Conservation (phyloP, 2,329 filamentous ascomycete species). For the Lecanosticta acicola region DNA sequence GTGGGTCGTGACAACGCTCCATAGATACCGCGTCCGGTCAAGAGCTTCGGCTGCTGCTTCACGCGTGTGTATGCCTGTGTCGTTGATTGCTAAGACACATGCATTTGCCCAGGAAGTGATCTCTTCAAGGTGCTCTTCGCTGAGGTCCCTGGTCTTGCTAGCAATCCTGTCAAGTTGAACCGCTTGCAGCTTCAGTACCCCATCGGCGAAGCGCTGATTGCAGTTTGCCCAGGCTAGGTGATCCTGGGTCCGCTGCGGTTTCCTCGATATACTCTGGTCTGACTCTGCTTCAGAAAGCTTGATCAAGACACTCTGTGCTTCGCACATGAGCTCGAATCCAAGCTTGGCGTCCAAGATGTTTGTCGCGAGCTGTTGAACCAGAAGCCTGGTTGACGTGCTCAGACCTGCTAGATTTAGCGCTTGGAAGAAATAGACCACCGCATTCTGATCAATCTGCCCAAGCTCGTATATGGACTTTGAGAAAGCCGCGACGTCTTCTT, state of each 20-base stretch:
- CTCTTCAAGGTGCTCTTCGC: conserved; percentile 1
- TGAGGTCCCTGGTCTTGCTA: neutral
- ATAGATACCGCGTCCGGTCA: conserved; percentile 14
- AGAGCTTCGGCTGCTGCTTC: conserved; percentile 27
- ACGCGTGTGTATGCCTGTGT: conserved; percentile 23
- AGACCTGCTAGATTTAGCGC: conserved; percentile 1
- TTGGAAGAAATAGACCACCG: conserved; percentile 13
- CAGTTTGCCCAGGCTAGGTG: neutral
- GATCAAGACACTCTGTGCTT: conserved; percentile 12
- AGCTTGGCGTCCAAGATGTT: conserved; percentile 4
- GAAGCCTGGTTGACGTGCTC: neutral
- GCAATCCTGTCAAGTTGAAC: conserved; percentile 6
- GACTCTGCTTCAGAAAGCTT: neutral
- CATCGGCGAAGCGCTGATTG: conserved; percentile 21
- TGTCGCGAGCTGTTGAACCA: neutral
- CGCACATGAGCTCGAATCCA: conserved; percentile 12
- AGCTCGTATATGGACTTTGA: conserved; percentile 6
- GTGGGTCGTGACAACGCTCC: conserved; percentile 9
- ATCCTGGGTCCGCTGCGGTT: too few relatives aligned
- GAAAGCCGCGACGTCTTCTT: neutral
- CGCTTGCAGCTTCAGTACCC: conserved; percentile 17
- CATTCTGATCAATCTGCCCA: conserved; percentile 16
- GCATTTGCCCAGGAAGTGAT: conserved; percentile 12
- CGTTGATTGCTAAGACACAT: conserved; percentile 18
- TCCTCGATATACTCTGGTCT: neutral